Base-by-base conservation (phyloP, 2,329 filamentous ascomycete genomes). In the Sporothrix pseudoabietina region DNA sequence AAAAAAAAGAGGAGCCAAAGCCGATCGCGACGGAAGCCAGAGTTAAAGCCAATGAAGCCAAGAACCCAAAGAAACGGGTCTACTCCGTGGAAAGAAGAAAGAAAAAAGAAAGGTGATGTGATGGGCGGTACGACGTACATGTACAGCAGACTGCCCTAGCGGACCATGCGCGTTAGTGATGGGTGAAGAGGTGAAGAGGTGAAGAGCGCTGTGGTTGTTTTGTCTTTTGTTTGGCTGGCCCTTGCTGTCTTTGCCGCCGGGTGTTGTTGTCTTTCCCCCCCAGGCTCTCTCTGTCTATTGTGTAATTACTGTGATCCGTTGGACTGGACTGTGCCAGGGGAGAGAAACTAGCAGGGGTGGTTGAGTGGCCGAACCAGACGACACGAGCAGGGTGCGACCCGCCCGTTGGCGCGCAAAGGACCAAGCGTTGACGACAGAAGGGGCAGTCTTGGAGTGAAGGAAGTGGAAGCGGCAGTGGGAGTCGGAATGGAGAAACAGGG, bases 181-280 rank as follows among this genome's bases (percentile, higher is more conserved):
- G 32, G 47, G 54, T 41, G 71, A 47, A 12, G 35, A 55, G n/a
- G 26, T 26, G 26, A 26, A 26, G 26, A 26, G 47, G 54, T 41
- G 71, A 47, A 12, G 35, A 55, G n/a, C 61, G 63, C 22, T 32
- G 69, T 26, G 6, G 69, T 47, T 59, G 61, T 63, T 69, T 59
- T 61, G 65, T 12, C 22, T 57, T 72, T 66, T 72, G 71, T 74
- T 74, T 74, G 73, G 73, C 71, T 74, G 73, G 55, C 52, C 52
- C 47, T 54, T 66, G 41, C 71, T 55, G 52, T 5, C n/a, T n/a
- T 74, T 72, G 73, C 54, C 69, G 69, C 73, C 61, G 69, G 19
- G 19, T 35, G 35, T 47, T 54, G 22, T 30, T 73, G 35, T 14
- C 30, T 19, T 14, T 12, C 47, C 22, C 61, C 61, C 54, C 35